Conservation (phyloP, 1,284 basidiomycete species). For the Boletus calvinii region DNA sequence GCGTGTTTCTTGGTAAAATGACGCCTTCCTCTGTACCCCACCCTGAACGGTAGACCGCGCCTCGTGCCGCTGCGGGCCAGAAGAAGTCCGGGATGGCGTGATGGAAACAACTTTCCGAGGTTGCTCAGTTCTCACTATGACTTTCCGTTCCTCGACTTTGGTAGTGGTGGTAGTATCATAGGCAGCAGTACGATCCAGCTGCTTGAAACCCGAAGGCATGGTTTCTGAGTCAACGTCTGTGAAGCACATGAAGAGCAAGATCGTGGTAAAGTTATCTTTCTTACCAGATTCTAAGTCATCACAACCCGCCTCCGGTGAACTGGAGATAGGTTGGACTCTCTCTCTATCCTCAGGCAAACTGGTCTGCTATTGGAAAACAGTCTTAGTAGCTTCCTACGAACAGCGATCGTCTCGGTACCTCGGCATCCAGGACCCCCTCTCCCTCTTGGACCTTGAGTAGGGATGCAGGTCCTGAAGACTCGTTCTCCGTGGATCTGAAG, state of each 20-base stretch:
- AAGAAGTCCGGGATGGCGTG: not conserved
- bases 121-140: not conserved
- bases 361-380: not conserved
- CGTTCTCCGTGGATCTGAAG: slow-evolving; percentile 28
- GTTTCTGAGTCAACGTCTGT: not conserved
- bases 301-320: not conserved
- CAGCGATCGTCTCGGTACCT: not conserved
- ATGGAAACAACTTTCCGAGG: not conserved
- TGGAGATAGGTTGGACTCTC: not conserved
- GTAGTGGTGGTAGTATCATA: not conserved
- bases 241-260: not conserved
- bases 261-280: not conserved
- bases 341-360: not conserved
- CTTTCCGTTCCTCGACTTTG: not conserved
- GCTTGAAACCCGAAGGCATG: not conserved
- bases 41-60: not conserved
- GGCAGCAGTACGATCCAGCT: not conserved
- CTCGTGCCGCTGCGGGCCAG: not conserved
- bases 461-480: not conserved
- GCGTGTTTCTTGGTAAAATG: not conserved
- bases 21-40: not conserved
- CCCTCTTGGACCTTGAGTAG: not conserved
- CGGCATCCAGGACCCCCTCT: not conserved
- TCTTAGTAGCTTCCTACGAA: too few relatives aligned
- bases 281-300: slow-evolving; percentile 1